Evolutionary conservation across 2,329 filamentous ascomycete species (phyloP).

Genomic region (Alternaria burnsii): DNA sequence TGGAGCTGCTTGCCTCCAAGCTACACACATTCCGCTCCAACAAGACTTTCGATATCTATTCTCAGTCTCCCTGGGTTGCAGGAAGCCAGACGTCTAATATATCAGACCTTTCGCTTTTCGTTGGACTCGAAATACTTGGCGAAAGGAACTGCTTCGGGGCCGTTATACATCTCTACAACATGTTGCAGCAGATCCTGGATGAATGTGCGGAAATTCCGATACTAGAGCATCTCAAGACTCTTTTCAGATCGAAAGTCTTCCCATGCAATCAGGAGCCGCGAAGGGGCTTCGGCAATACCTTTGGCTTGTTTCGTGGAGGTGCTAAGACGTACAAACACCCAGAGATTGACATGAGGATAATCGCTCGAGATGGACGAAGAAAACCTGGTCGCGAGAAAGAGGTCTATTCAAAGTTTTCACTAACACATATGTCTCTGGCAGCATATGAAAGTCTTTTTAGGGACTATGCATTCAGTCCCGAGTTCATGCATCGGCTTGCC

Average conservation of each 20-base stretch:
- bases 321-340: fast-evolving
- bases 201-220: background rate
- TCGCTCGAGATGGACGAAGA: fast-evolving
- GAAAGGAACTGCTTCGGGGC: background rate
- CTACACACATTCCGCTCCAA: too few species aligned
- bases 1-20: too few species aligned
- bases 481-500: background rate
- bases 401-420: too few species aligned
- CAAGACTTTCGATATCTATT: too few species aligned
- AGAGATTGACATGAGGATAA: fast-evolving
- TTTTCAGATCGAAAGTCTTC: background rate
- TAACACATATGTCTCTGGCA: too few species aligned
- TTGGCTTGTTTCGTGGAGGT: background rate
- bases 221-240: background rate
- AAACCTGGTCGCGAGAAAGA: too few species aligned
- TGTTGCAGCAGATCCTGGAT: background rate
- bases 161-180: background rate
- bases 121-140: background rate
- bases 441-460: too few species aligned
- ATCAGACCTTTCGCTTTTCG: background rate
- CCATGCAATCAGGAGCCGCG: background rate
- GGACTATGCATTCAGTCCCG: too few species aligned
- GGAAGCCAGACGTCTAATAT: too few species aligned
- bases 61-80: too few species aligned
- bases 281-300: background rate